These are phyloP conservation scores for Saturnispora mendoncae DNA, from an alignment of 805 yeast genomes.

Conservation along the genomic window DNA sequence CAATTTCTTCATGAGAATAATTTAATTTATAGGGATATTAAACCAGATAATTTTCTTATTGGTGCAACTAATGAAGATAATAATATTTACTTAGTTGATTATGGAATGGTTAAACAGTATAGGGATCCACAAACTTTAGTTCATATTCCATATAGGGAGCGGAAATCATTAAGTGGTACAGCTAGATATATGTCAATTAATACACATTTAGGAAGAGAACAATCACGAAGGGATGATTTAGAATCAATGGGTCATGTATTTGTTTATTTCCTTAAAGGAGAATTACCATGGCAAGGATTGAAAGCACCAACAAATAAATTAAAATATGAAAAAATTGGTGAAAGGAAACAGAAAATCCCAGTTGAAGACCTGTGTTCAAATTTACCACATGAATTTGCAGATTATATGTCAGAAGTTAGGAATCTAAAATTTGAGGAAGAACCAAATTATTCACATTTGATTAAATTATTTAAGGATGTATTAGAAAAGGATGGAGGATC, in stretches of 20 bases:
- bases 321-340: constrained; percentile 78
- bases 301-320: constrained; percentile 80
- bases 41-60: constrained; percentile 74
- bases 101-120: constrained; percentile 82
- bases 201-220: constrained; percentile 82
- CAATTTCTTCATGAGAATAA: constrained; percentile 71
- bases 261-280: constrained; percentile 69
- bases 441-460: constrained; percentile 65
- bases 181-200: constrained; percentile 84
- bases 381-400: constrained; percentile 66
- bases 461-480: constrained; percentile 51
- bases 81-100: constrained; percentile 65
- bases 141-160: constrained; percentile 76
- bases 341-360: constrained; percentile 63
- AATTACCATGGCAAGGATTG: constrained; percentile 85
- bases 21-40: constrained; percentile 70
- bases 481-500: constrained; percentile 21
- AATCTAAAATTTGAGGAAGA: constrained; percentile 67
- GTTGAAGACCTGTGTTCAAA: constrained; percentile 54
- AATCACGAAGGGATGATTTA: constrained; percentile 73
- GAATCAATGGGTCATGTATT: constrained; percentile 79
- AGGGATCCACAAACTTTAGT: constrained; percentile 72
- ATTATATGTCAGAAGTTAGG: constrained; percentile 62
- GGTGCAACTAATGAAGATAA: constrained; percentile 51
- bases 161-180: constrained; percentile 74